Conservation (phyloP, 371 early-diverging fungal species). For the Saksenaea oblongispora region DNA sequence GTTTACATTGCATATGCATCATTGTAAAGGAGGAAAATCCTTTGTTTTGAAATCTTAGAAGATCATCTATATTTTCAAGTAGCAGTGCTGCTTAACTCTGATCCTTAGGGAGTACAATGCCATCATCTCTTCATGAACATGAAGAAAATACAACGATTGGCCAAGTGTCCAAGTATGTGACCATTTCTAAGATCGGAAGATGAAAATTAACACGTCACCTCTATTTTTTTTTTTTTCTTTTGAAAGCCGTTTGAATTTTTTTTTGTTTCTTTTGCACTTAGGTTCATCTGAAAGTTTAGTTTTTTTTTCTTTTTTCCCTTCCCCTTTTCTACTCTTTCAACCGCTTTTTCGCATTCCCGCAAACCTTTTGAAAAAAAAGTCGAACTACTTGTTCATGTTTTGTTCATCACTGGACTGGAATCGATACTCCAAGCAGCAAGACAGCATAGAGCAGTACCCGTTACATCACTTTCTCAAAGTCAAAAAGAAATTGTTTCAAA, state of each 20-base stretch:
- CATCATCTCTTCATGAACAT: too few relatives aligned
- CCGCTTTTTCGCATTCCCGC: neutral
- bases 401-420: constrained; percentile 49
- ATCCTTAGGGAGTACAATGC: too few relatives aligned
- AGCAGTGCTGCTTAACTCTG: too few relatives aligned
- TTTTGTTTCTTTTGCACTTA: neutral
- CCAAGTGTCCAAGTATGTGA: too few relatives aligned
- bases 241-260: neutral
- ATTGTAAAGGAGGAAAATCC: too few relatives aligned
- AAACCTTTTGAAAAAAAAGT: constrained; percentile 9
- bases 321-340: neutral
- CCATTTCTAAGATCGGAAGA: too few relatives aligned
- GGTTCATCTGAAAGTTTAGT: neutral
- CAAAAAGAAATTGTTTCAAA: constrained; percentile 41
- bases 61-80: too few relatives aligned
- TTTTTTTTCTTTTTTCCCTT: neutral
- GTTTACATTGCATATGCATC: too few relatives aligned
- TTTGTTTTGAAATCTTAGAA: too few relatives aligned
- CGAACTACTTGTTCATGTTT: constrained; percentile 47
- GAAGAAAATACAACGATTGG: too few relatives aligned
- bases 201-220: too few relatives aligned
- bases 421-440: constrained; percentile 40
- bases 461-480: constrained; percentile 46
- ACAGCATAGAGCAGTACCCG: constrained; percentile 45
- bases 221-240: too few relatives aligned